Percentiles rank a stretch among this genome's conserved stretches.
Conservation (phyloP, 768 basidiomycete genomes). For the Strobilomyces dryophilus region DNA sequence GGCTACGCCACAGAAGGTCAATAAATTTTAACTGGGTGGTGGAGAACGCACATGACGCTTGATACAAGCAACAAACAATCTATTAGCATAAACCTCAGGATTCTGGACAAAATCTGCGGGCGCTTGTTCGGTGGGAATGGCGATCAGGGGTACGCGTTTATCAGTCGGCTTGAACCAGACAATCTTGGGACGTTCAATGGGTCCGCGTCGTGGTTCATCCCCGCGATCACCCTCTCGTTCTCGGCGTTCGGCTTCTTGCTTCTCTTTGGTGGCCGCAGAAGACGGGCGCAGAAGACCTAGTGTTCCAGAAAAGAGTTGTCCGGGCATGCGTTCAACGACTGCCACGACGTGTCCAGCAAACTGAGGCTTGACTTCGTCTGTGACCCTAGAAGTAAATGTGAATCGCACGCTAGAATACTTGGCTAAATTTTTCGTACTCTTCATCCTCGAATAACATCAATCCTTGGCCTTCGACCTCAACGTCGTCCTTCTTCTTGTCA, state of each 20-base stretch:
- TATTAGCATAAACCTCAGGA: conserved; percentile 85
- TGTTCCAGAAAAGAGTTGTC: conserved; percentile 96
- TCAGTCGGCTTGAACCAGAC: conserved; percentile 99
- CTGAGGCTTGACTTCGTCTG: conserved; percentile 96
- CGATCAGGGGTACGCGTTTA: conserved; percentile 97
- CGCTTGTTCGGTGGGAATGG: conserved; percentile 98
- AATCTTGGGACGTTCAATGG: conserved; percentile 93
- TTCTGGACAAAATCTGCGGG: conserved; percentile 95
- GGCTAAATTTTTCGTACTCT: conserved; percentile 51
- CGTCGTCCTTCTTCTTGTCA: conserved; percentile 99
- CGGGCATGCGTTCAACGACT: conserved; percentile 99
- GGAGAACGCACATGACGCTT: conserved; percentile 81
- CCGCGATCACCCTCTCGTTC: conserved; percentile 94
- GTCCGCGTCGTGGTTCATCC: conserved; percentile 73
- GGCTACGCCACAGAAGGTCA: conserved; percentile 45
- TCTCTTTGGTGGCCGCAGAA: conserved; percentile 96
- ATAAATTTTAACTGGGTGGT: conserved; percentile 4
- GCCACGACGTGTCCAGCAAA: conserved; percentile 99
- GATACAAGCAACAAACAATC: conserved; percentile 95
- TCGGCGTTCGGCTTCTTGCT: conserved; percentile 95
- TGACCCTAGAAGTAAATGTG: conserved; percentile 56
- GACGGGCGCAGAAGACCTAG: conserved; percentile 93
- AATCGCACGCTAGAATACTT: neutral
- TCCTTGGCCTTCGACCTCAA: conserved; percentile 98
- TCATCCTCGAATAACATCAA: conserved; percentile 97